These are phyloP conservation scores for Galerina sulciceps DNA, from an alignment of 768 basidiomycete species.

Conservation along the genomic window DNA sequence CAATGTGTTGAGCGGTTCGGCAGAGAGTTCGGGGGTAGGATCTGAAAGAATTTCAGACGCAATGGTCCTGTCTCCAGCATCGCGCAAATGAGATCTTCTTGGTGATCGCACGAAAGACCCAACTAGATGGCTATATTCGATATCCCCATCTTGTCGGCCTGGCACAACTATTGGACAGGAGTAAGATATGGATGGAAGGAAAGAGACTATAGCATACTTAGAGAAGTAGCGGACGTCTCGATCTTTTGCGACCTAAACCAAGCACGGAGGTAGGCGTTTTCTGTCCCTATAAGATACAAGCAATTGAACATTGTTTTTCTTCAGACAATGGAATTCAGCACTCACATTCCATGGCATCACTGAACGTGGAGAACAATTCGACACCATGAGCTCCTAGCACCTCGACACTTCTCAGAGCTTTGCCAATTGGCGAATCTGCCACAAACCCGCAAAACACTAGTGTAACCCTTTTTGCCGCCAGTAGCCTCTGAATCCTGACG, in stretches of 20 bases:
- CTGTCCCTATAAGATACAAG: constrained; percentile 66
- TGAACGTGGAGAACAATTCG: constrained; percentile 80
- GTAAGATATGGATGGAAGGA: constrained; percentile 6
- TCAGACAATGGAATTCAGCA: constrained; percentile 12
- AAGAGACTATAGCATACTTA: constrained; percentile 36
- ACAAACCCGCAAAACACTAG: constrained; percentile 89
- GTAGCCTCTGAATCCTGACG: constrained; percentile 83
- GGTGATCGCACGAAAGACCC: constrained; percentile 67
- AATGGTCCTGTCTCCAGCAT: constrained; percentile 75
- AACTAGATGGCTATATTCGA: constrained; percentile 45
- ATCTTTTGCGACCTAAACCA: constrained; percentile 74
- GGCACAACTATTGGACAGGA: constrained; percentile 48
- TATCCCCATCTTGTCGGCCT: constrained; percentile 56
- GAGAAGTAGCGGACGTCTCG: constrained; percentile 46
- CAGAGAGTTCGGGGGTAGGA: constrained; percentile 33
- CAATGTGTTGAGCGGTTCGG: constrained; percentile 77
- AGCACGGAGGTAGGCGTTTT: constrained; percentile 87
- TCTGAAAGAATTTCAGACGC: constrained; percentile 42
- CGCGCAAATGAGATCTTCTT: constrained; percentile 65
- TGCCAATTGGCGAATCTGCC: constrained; percentile 64
- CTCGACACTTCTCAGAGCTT: constrained; percentile 78
- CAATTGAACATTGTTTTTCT: not conserved
- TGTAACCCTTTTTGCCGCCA: constrained; percentile 75
- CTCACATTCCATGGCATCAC: constrained; percentile 93
- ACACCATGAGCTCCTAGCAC: constrained; percentile 79